A percentile compares a stretch with the other conserved stretches of the same genome.
Conservation (phyloP, 768 basidiomycete species). For the Coprinopsis strossmayeri region DNA sequence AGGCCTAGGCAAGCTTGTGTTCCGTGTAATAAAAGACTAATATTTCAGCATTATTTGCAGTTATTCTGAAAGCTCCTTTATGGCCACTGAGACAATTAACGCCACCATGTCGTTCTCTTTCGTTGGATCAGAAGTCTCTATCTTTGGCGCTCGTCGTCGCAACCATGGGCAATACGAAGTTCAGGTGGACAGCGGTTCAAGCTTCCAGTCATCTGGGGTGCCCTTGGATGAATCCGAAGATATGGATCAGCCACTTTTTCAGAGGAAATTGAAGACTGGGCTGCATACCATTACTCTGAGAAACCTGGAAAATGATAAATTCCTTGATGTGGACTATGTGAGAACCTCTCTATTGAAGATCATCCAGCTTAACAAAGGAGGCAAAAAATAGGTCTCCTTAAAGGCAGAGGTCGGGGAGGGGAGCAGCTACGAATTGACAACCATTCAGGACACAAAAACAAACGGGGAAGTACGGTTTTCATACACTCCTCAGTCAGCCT, state of each 20-base stretch:
- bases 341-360: too few relatives aligned
- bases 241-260: constrained; percentile 5
- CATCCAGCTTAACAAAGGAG: not conserved
- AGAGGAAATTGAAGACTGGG: not conserved
- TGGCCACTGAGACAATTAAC: constrained; percentile 23
- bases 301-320: not conserved
- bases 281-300: not conserved
- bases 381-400: not conserved
- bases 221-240: too few relatives aligned
- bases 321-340: not conserved
- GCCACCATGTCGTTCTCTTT: constrained; percentile 36
- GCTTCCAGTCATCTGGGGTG: constrained; percentile 19
- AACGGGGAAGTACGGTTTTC: not conserved
- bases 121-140: constrained; percentile 43
- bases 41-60: constrained; percentile 16
- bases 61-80: constrained; percentile 33
- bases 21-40: too few relatives aligned
- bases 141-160: constrained; percentile 43
- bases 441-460: not conserved
- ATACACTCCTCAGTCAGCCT: not conserved
- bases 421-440: not conserved
- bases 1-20: too few relatives aligned
- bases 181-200: constrained; percentile 28
- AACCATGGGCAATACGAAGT: constrained; percentile 43
- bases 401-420: not conserved